Percentiles rank a stretch among this genome's conserved stretches.
phyloP scores from a whole-genome alignment of 257 asterid genomes.

The Nyctanthes arbortristis region DNA sequence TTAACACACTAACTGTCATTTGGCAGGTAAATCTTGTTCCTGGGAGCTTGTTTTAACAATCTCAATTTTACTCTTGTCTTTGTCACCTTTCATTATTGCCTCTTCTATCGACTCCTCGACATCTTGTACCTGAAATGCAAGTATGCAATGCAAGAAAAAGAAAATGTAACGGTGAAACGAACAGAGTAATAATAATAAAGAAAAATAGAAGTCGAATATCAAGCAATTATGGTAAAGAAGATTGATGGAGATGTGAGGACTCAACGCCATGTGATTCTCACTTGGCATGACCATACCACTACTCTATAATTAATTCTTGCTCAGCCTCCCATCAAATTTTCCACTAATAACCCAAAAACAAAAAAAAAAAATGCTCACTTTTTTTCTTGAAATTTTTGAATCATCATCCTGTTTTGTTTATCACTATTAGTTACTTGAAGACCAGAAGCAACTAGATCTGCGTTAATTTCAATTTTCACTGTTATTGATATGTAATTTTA shows the following conservation, averaged over 20 bases:
- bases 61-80: constrained; percentile 14
- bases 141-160: not conserved
- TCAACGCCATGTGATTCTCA: constrained; percentile 19
- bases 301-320: not conserved
- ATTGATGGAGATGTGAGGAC: not conserved
- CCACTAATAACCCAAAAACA: not conserved
- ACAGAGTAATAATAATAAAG: not conserved
- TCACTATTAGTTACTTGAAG: not conserved
- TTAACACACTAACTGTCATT: not conserved
- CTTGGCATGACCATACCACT: not conserved
- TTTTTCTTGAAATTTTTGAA: not conserved
- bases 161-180: not conserved
- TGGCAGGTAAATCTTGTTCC: not conserved
- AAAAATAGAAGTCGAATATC: not conserved
- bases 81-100: constrained; percentile 11
- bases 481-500: too few relatives aligned
- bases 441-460: not conserved
- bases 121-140: constrained; percentile 33
- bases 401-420: not conserved
- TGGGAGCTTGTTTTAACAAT: not conserved
- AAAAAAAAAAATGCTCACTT: not conserved
- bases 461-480: too few relatives aligned
- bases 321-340: not conserved
- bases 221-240: not conserved
- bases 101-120: constrained; percentile 33